A percentile compares a stretch with the other conserved stretches of the same genome.
These are phyloP conservation scores for Arabidopsis hybrid DNA, from an alignment of 441 rosid genomes.

Conservation along the genomic window DNA sequence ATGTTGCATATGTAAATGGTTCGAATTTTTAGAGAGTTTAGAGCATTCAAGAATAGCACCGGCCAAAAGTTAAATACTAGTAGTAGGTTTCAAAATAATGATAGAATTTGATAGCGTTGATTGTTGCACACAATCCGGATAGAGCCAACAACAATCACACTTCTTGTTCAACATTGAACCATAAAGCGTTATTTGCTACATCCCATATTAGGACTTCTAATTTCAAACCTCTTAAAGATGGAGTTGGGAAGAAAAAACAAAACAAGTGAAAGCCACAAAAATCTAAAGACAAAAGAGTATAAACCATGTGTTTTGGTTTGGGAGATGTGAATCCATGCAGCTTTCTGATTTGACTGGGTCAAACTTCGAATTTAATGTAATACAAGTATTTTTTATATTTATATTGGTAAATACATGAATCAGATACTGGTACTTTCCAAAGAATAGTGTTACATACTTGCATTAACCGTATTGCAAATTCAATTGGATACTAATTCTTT, in stretches of 20 bases:
- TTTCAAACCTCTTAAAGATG: conserved; percentile 1
- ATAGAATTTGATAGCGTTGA: conserved; percentile 14
- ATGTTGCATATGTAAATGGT: background rate
- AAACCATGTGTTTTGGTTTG: conserved; percentile 44
- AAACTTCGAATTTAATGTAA: conserved; percentile 23
- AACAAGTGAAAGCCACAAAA: conserved; percentile 36
- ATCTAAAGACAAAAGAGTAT: conserved; percentile 41
- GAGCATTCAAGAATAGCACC: conserved; percentile 5
- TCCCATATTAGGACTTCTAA: conserved; percentile 12
- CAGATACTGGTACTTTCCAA: background rate
- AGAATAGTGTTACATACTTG: background rate
- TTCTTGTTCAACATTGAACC: conserved; percentile 31
- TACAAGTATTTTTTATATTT: conserved; percentile 17
- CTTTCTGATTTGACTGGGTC: conserved; percentile 42
- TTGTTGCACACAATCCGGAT: conserved; percentile 35
- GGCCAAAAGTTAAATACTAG: background rate
- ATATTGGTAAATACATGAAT: background rate
- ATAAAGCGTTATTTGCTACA: conserved; percentile 26
- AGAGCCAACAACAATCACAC: conserved; percentile 34
- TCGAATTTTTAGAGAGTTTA: background rate
- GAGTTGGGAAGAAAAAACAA: conserved; percentile 35
- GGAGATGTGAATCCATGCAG: conserved; percentile 37
- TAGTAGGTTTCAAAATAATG: background rate
- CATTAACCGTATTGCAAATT: conserved; percentile 8
- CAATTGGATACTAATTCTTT: background rate